Percentiles rank a stretch among this genome's conserved stretches.
Evolutionary conservation across 208 protist genomes (phyloP).

Genomic region (Crithidia expoeki): DNA sequence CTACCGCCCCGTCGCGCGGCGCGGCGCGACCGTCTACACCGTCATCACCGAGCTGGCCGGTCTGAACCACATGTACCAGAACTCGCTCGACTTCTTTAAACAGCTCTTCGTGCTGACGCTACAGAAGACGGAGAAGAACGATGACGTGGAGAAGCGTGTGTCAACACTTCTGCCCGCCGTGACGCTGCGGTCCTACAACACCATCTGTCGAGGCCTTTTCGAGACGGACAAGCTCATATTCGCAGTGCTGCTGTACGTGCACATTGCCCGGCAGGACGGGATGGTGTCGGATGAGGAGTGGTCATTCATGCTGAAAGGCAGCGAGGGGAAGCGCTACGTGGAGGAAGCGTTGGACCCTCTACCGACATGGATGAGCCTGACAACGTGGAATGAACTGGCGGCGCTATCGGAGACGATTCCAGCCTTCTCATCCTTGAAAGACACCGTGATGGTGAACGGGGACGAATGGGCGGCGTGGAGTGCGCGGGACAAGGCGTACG

Average conservation of each 20-base stretch:
- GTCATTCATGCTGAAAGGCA: constrained; percentile 90
- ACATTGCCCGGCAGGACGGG: constrained; percentile 82
- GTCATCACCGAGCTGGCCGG: constrained; percentile 91
- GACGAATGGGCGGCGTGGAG: constrained; percentile 90
- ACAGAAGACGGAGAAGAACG: constrained; percentile 81
- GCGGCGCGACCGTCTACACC: constrained; percentile 95
- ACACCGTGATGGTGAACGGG: constrained; percentile 85
- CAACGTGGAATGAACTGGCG: constrained; percentile 93
- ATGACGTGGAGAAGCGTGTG: constrained; percentile 79
- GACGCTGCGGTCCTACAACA: constrained; percentile 91
- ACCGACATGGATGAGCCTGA: constrained; percentile 88
- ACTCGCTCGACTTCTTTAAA: constrained; percentile 94
- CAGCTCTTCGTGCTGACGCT: constrained; percentile 91
- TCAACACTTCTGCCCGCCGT: constrained; percentile 83
- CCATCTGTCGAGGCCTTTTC: constrained; percentile 95
- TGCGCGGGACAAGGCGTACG: constrained; percentile 84
- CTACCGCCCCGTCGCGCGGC: constrained; percentile 93
- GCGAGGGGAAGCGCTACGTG: constrained; percentile 70
- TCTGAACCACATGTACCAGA: constrained; percentile 96
- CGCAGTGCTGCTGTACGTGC: constrained; percentile 93
- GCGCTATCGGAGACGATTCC: constrained; percentile 82
- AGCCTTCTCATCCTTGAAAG: constrained; percentile 84
- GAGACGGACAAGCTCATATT: constrained; percentile 96
- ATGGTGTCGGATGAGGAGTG: constrained; percentile 81
- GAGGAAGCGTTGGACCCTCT: constrained; percentile 79